Percentiles rank a stretch among this genome's conserved stretches.
Conservation (phyloP, 2,329 filamentous ascomycete species). For the Fusarium paranaense region DNA sequence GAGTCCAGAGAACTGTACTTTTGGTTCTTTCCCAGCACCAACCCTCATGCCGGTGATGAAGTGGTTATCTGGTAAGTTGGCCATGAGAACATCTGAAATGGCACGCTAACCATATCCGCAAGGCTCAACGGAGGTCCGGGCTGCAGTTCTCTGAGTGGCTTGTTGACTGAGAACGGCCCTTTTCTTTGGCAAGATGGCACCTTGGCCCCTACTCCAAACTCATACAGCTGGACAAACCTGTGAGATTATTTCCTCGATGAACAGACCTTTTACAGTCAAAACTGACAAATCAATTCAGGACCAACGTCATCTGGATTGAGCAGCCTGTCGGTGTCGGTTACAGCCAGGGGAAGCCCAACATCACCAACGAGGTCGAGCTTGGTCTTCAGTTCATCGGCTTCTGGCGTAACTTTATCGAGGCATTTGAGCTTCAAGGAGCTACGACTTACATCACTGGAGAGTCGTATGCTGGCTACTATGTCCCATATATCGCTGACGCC, state of each 20-base stretch:
- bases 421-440: slow-evolving; percentile 74
- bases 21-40: slow-evolving; percentile 74
- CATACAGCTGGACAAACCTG: slow-evolving; percentile 79
- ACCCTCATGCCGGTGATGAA: slow-evolving; percentile 63
- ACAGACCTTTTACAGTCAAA: rapidly evolving
- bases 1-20: slow-evolving; percentile 70
- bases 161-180: slow-evolving; percentile 83
- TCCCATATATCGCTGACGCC: slow-evolving; percentile 78
- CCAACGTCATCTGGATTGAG: slow-evolving; percentile 82
- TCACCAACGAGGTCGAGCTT: slow-evolving; percentile 74
- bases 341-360: slow-evolving; percentile 72
- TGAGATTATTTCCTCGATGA: slow-evolving; percentile 7
- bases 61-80: slow-evolving; percentile 67
- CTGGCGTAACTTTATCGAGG: slow-evolving; percentile 81
- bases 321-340: slow-evolving; percentile 78
- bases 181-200: slow-evolving; percentile 80
- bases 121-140: slow-evolving; percentile 56
- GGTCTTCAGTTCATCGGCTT: slow-evolving; percentile 81
- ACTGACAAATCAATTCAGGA: slow-evolving; percentile 45
- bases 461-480: slow-evolving; percentile 75
- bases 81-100: not conserved
- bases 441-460: slow-evolving; percentile 81
- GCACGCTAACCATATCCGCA: slow-evolving; percentile 62
- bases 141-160: slow-evolving; percentile 40
- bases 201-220: slow-evolving; percentile 71